A percentile compares a stretch with the other conserved stretches of the same genome.
phyloP scores from a whole-genome alignment of 495 filamentous ascomycete species.

The Daldinia grandis region DNA sequence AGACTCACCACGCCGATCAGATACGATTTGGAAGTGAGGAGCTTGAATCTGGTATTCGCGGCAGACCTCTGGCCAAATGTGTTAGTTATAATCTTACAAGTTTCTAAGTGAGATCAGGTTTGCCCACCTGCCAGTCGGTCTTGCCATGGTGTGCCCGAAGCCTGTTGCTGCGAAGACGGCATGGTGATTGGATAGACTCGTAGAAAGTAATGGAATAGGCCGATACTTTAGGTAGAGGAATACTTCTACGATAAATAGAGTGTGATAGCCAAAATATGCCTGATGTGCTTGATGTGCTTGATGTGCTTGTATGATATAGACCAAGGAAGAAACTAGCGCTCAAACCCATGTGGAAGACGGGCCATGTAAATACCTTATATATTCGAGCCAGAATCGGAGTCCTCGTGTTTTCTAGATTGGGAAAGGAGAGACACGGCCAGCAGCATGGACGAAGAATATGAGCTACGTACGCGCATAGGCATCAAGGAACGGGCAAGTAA shows the following conservation, averaged over 20 bases:
- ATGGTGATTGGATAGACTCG: conserved; percentile 36
- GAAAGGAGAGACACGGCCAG: conserved; percentile 39
- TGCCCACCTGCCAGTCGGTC: conserved; percentile 49
- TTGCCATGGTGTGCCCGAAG: conserved; percentile 44
- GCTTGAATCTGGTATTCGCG: conserved; percentile 58
- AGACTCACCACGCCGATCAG: conserved; percentile 77
- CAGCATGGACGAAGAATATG: conserved; percentile 36
- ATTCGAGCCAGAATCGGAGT: conserved; percentile 18
- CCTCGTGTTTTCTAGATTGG: conserved; percentile 37
- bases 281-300: no score
- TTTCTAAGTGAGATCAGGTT: neutral
- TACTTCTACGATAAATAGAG: neutral
- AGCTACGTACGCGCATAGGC: conserved; percentile 34
- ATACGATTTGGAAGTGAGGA: conserved; percentile 75
- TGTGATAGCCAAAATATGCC: conserved; percentile 2
- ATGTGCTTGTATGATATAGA: conserved; percentile 22
- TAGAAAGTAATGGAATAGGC: conserved; percentile 20
- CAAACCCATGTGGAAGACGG: conserved; percentile 20
- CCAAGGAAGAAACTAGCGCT: conserved; percentile 14
- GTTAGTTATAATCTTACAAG: conserved; percentile 25
- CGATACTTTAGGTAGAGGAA: conserved; percentile 15
- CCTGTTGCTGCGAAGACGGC: conserved; percentile 40
- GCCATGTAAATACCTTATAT: conserved; percentile 40
- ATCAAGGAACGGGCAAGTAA: conserved; percentile 30
- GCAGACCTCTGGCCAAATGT: conserved; percentile 65